Evolutionary conservation across 148 eudicot species (phyloP), one percentile per base, ranked within the genome.

Genomic region (Vaccinium corymbosum): DNA sequence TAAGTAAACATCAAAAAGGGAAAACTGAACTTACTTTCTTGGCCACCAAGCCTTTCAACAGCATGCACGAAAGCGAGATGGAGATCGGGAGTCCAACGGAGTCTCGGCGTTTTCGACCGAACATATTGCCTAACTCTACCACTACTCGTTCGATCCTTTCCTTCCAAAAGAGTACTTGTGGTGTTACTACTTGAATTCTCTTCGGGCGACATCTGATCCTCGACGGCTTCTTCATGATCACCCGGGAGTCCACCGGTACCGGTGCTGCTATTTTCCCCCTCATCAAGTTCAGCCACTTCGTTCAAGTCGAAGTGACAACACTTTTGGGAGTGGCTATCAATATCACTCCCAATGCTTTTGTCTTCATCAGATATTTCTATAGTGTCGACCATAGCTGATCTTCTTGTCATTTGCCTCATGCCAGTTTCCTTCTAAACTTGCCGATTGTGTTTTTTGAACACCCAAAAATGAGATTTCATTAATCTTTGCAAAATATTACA

Each of bases 1-100:
- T 35, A 35, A 35, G 38, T 50, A 50, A 50, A 50, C 1, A 50
- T 50, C 52, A 50, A 1, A 0, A 50, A 50, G 0, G 9, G 52
- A 50, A 8, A 7, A 1, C 11, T 3, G 42, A 48, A 87, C 91
- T 87, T 89, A 91, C 93, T 89, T 88, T 91, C 90, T 83, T 88
- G 90, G 8, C 93, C 93, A 15, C 93, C 93, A 32, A 91, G 83
- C 52, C 87, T 88, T 80, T 89, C 88, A 72, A 91, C 86, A 22
- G 93, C 93, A 83, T 81, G 86, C 52, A 91, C 87, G 84, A 91
- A 91, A 70, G 87, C 86, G 73, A 85, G 84, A 83, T 91, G 93
- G 22, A 91, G 93, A 7, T 89, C 90, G 14, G 91, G 90, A 72
- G 93, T 91, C 93, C 93, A 91, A 2, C 93, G 80, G 1, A 91